Conservation (phyloP, 1,139 yeast species). For the Geotrichum candidum region DNA sequence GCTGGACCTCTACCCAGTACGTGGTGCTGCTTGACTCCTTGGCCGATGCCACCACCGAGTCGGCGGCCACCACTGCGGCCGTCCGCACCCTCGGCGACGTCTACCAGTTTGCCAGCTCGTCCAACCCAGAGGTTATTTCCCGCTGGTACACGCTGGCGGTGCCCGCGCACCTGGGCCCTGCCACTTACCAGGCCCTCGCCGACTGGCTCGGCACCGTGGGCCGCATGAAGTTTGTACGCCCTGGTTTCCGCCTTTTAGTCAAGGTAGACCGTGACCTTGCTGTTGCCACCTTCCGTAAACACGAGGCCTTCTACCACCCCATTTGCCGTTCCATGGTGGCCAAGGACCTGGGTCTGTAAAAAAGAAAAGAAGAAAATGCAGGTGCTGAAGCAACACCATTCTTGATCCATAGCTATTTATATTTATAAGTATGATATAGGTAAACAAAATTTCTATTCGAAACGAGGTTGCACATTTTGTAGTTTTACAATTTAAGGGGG, state of each 20-base stretch:
- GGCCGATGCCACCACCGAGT: constrained; percentile 20
- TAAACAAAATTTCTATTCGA: too few species aligned
- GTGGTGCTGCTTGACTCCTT: constrained; percentile 73
- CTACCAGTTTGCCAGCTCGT: constrained; percentile 47
- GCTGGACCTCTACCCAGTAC: constrained; percentile 67
- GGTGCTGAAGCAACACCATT: too few species aligned
- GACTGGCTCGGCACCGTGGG: constrained; percentile 89
- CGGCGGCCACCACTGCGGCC: constrained; percentile 27
- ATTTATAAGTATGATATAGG: neutral
- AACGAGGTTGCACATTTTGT: too few species aligned
- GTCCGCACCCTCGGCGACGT: constrained; percentile 40
- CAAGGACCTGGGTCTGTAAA: constrained; percentile 50
- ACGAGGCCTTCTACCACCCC: constrained; percentile 67
- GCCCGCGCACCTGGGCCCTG: constrained; percentile 37
- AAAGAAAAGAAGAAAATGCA: neutral
- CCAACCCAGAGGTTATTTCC: constrained; percentile 75
- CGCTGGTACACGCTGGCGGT: constrained; percentile 61
- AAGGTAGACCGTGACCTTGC: constrained; percentile 64
- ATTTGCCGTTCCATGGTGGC: constrained; percentile 74
- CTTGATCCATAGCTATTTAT: neutral
- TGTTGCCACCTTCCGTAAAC: constrained; percentile 52
- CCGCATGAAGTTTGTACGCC: constrained; percentile 90
- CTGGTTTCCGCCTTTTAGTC: constrained; percentile 65
- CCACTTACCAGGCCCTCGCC: constrained; percentile 50
- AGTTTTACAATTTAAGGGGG: too few species aligned